phyloP scores from a whole-genome alignment of 2,329 filamentous ascomycete genomes.

The Chalara sp. region DNA sequence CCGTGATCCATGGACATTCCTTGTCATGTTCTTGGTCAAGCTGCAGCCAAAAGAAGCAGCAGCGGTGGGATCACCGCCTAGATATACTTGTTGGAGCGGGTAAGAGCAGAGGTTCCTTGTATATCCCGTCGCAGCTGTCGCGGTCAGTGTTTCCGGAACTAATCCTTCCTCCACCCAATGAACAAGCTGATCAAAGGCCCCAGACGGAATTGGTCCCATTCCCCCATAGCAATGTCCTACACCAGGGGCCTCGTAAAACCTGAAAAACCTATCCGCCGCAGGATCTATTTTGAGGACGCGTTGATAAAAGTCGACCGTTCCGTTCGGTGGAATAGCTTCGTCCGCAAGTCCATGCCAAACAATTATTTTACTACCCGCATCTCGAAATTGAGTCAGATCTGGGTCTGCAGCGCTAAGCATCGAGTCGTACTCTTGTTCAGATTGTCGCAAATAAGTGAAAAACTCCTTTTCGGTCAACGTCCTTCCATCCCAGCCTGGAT shows the following conservation, averaged over 20 bases:
- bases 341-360: conserved; percentile 11
- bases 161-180: neutral
- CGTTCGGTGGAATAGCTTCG: conserved; percentile 30
- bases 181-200: neutral
- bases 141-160: neutral
- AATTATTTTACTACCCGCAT: conserved; percentile 9
- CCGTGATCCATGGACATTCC: no score
- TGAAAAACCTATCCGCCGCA: neutral
- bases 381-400: conserved; percentile 6
- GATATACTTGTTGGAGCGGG: no score
- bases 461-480: conserved; percentile 8
- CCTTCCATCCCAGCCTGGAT: conserved; percentile 7
- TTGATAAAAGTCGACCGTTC: conserved; percentile 24
- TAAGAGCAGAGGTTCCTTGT: no score
- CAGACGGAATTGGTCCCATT: neutral
- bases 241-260: neutral
- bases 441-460: neutral
- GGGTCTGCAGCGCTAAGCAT: conserved; percentile 4
- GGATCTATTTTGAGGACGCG: neutral
- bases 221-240: neutral
- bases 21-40: no score
- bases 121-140: no score
- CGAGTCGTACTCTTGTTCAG: neutral
- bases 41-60: no score
- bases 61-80: no score